Conservation (phyloP, 257 asterid species). For the Coffea canephora region DNA sequence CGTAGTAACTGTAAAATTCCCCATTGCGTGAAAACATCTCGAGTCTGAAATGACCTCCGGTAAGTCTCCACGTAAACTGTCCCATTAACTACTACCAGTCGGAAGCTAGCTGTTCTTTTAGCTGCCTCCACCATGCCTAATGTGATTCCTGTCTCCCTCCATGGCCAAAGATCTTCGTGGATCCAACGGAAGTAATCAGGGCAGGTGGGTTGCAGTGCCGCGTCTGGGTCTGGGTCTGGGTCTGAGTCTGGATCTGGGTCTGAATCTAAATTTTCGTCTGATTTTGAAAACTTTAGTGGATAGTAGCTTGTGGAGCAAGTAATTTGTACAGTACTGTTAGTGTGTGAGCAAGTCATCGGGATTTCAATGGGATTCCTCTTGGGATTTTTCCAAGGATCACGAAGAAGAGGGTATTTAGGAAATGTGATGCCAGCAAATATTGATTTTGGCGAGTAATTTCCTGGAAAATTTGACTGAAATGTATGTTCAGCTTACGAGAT, state of each 20-base stretch:
- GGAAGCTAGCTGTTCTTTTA: conserved; percentile 20
- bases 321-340: conserved; percentile 11
- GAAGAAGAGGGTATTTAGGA: background rate
- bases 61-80: conserved; percentile 23
- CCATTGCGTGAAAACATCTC: conserved; percentile 30
- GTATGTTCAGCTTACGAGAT: no score
- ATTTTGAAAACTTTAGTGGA: conserved; percentile 18
- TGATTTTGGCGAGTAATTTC: conserved; percentile 30
- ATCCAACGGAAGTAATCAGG: conserved; percentile 38
- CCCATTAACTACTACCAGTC: conserved; percentile 31
- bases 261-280: background rate
- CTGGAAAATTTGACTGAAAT: conserved; percentile 31
- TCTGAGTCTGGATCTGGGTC: background rate
- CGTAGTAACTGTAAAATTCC: conserved; percentile 35
- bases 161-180: conserved; percentile 31
- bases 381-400: conserved; percentile 1
- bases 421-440: conserved; percentile 16
- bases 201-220: background rate
- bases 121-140: conserved; percentile 27
- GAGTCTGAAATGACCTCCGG: conserved; percentile 13
- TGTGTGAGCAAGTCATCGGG: conserved; percentile 26
- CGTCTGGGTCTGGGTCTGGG: no score
- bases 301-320: conserved; percentile 30
- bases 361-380: conserved; percentile 4
- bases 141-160: conserved; percentile 35